Conservation (phyloP, 2,329 filamentous ascomycete species). For the Claviceps africana region DNA sequence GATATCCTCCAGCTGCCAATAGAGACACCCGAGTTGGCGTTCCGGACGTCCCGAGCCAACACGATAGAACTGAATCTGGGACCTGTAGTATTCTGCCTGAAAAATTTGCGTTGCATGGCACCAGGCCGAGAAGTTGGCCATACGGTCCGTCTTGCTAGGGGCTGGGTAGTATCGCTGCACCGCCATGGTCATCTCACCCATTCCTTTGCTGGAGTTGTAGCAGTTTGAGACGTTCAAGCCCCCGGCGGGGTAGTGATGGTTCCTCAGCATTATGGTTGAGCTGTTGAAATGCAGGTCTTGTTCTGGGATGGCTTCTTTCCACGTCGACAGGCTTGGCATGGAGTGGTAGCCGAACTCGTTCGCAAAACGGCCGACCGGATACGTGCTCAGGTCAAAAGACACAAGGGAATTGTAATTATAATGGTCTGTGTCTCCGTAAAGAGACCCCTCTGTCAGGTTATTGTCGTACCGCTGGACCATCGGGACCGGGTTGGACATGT, state of each 20-base stretch:
- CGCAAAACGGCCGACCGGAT: constrained; percentile 45
- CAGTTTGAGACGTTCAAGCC: constrained; percentile 7
- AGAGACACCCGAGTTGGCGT: constrained; percentile 43
- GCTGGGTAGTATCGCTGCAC: constrained; percentile 42
- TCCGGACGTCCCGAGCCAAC: constrained; percentile 42
- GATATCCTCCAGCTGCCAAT: constrained; percentile 53
- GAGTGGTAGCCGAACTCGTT: constrained; percentile 52
- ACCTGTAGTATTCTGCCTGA: constrained; percentile 48
- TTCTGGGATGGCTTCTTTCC: constrained; percentile 37
- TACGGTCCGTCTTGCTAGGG: constrained; percentile 35
- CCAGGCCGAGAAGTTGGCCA: constrained; percentile 49
- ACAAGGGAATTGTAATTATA: constrained; percentile 42
- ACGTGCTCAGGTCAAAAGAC: constrained; percentile 39
- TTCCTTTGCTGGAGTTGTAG: constrained; percentile 19
- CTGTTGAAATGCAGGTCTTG: constrained; percentile 44
- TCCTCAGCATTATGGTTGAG: constrained; percentile 37
- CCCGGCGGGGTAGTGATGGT: constrained; percentile 36
- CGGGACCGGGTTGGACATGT: constrained; percentile 36
- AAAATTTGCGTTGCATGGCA: constrained; percentile 48
- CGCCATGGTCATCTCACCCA: constrained; percentile 44
- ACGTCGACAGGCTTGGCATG: constrained; percentile 46
- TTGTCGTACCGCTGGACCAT: constrained; percentile 45
- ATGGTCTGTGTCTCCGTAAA: constrained; percentile 47
- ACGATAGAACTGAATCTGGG: constrained; percentile 47
- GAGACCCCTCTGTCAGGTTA: constrained; percentile 27